These are phyloP conservation scores for Spirogloea muscicola DNA, from an alignment of 139 green algal genomes.

Conservation along the genomic window DNA sequence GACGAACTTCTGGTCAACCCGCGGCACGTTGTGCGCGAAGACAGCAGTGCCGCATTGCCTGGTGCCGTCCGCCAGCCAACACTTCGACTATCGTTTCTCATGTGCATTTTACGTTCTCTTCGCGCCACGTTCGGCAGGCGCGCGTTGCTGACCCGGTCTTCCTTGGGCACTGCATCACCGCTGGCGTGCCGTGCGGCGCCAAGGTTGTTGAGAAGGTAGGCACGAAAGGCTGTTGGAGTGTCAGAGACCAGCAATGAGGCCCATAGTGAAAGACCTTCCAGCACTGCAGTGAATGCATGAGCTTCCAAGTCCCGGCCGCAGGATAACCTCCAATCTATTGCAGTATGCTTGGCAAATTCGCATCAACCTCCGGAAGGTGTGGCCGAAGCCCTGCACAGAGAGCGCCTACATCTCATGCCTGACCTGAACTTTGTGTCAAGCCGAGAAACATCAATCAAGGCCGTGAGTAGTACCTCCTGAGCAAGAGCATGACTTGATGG, in stretches of 20 bases:
- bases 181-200: conserved; percentile 18
- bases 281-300: no score
- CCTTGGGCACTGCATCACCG: conserved; percentile 46
- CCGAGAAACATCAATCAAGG: no score
- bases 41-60: no score
- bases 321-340: neutral
- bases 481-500: neutral
- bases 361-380: neutral
- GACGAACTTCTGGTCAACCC: no score
- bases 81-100: neutral
- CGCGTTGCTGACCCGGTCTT: conserved; percentile 49
- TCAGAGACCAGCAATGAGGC: no score
- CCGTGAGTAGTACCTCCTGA: no score
- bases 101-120: conserved; percentile 6
- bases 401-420: no score
- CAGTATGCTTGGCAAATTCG: neutral
- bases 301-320: neutral
- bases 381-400: neutral
- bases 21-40: no score
- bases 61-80: neutral
- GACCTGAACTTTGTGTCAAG: no score
- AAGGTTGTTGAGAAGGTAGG: conserved; percentile 45
- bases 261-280: no score
- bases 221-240: no score
- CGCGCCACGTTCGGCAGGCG: neutral